Base-by-base conservation (phyloP, 176 grass and related monocot genomes). In the Avena atlantica region DNA sequence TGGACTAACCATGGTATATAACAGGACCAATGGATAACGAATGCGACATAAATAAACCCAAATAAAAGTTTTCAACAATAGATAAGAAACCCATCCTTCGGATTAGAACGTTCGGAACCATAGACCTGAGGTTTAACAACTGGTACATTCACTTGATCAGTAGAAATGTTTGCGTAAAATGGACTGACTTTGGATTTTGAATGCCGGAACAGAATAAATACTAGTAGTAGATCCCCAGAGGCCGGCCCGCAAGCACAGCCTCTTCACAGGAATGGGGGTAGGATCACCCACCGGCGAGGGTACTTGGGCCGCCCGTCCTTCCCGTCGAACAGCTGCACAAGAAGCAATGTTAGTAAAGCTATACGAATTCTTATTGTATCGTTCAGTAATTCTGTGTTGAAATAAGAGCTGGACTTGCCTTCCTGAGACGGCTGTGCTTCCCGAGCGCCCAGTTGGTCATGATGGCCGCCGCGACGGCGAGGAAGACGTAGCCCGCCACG, bases 401-500 rank as follows among this genome's bases (percentile, higher is more conserved):
- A 34, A 66, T 12, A 66, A 70, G 62, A 50, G 44, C 9, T 27
- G 29, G 20, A 62, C 76, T 93, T 96, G 90, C 97, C 97, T 99
- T 99, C 73, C 82, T 93, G 20, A 99, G 92, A 34, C 92, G 92
- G 67, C 85, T 86, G 87, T 96, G 94, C 80, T 99, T 99, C 2
- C 90, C 97, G 1, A 96, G 81, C 1, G 97, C 92, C 97, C 97
- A 99, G 85, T 96, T 94, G 60, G 94, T 96, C 97, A 99, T 99
- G 88, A 99, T 99, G 4, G 81, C 63, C 10, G 90, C 79, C 2
- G 97, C 97, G 49, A 99, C 97, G 0, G 85, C 77, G 1, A 99
- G 89, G 84, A 99, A 99, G 61, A 96, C 47, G 12, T 94, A 99
- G 19, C 97, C 97, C 2, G 97, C 97, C 50, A 93, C 87, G 4